Conservation (phyloP, 768 basidiomycete genomes). For the Lactifluus piperatus region DNA sequence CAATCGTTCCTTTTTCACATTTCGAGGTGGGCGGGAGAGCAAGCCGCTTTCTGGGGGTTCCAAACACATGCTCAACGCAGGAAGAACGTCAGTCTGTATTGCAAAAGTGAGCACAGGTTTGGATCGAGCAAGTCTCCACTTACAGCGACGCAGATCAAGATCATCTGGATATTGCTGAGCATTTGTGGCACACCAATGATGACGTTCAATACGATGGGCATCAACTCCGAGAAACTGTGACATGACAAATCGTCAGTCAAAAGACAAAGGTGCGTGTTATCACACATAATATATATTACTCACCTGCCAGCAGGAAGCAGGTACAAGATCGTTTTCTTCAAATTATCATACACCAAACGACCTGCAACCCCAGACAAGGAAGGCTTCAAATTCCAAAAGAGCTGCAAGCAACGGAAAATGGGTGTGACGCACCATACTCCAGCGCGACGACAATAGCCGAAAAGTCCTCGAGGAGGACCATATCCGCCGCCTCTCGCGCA, state of each 20-base stretch:
- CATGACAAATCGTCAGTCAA: background rate
- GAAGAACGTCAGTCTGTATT: constrained; percentile 41
- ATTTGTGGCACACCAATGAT: constrained; percentile 36
- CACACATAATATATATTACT: constrained; percentile 13
- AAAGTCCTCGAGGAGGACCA: constrained; percentile 58
- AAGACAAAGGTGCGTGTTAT: background rate
- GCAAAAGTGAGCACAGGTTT: background rate
- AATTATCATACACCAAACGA: constrained; percentile 54
- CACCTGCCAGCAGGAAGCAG: constrained; percentile 43
- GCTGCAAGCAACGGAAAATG: too few species aligned
- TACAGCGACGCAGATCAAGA: constrained; percentile 42
- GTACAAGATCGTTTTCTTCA: constrained; percentile 48
- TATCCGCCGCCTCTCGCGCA: constrained; percentile 49
- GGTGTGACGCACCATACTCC: constrained; percentile 39
- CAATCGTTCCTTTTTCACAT: constrained; percentile 47
- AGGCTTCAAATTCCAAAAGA: too few species aligned
- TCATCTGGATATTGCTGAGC: constrained; percentile 36
- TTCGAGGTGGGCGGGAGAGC: constrained; percentile 44
- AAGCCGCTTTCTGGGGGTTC: constrained; percentile 57
- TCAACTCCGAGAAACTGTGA: constrained; percentile 49
- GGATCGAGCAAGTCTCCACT: background rate
- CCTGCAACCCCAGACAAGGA: constrained; percentile 24
- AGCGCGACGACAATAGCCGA: constrained; percentile 56
- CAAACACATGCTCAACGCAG: constrained; percentile 45
- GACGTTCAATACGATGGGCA: constrained; percentile 49